These are phyloP conservation scores for Pholiota conissans DNA, from an alignment of 768 basidiomycete genomes.

Conservation along the genomic window DNA sequence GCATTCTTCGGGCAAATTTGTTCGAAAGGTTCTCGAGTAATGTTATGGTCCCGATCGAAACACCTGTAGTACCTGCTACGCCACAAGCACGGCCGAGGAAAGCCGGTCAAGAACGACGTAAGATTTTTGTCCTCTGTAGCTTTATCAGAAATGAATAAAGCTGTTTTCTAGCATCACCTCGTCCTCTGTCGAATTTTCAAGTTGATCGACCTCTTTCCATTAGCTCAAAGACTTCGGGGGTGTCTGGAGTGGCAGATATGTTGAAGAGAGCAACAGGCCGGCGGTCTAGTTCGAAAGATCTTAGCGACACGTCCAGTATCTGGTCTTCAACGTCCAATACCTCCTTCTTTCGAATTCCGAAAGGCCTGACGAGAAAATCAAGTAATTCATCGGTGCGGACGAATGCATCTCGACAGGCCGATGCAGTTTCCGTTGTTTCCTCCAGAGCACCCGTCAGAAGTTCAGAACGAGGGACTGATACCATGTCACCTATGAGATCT, in stretches of 20 bases:
- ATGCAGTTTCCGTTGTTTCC: slow-evolving; percentile 43
- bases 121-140: slow-evolving; percentile 14
- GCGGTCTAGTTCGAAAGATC: slow-evolving; percentile 39
- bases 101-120: slow-evolving; percentile 32
- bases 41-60: slow-evolving; percentile 59
- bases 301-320: slow-evolving; percentile 49
- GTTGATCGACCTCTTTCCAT: slow-evolving; percentile 51
- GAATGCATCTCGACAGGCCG: slow-evolving; percentile 39
- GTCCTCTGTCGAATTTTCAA: slow-evolving; percentile 41
- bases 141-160: background rate
- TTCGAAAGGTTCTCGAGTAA: slow-evolving; percentile 76
- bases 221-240: slow-evolving; percentile 46
- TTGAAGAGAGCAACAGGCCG: slow-evolving; percentile 50
- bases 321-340: slow-evolving; percentile 37
- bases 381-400: slow-evolving; percentile 50
- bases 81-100: slow-evolving; percentile 32
- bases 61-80: slow-evolving; percentile 57
- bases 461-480: slow-evolving; percentile 26
- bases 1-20: slow-evolving; percentile 78
- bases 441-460: slow-evolving; percentile 34
- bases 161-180: slow-evolving; percentile 27
- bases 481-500: slow-evolving; percentile 39
- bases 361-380: slow-evolving; percentile 45
- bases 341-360: slow-evolving; percentile 38
- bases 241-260: slow-evolving; percentile 50